Evolutionary conservation across 1,139 yeast genomes (phyloP).

Genomic region (Wickerhamomyces sp.): DNA sequence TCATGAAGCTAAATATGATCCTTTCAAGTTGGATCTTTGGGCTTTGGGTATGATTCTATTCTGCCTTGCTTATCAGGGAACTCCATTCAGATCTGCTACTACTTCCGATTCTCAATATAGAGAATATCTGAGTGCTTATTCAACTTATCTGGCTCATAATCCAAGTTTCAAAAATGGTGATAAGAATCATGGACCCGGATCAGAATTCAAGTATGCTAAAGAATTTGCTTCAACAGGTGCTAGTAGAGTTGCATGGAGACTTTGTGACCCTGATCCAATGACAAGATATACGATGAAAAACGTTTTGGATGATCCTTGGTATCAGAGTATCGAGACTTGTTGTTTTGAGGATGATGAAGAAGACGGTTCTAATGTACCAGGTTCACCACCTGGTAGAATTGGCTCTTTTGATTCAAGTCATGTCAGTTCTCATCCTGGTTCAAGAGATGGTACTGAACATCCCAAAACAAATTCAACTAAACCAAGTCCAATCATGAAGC

Average conservation of each 20-base stretch:
- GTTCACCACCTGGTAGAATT: constrained; percentile 3
- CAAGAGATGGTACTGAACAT: constrained; percentile 1
- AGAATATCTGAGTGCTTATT: constrained; percentile 51
- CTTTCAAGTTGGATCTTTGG: constrained; percentile 69
- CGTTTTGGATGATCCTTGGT: constrained; percentile 63
- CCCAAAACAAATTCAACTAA: constrained; percentile 5
- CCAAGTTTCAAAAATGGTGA: constrained; percentile 49
- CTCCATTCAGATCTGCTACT: constrained; percentile 55
- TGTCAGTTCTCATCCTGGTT: constrained; percentile 2
- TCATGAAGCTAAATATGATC: constrained; percentile 39
- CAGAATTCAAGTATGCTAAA: constrained; percentile 60
- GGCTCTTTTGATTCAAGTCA: constrained; percentile 10
- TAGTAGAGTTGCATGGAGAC: constrained; percentile 68
- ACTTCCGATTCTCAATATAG: constrained; percentile 48
- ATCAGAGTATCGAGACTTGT: constrained; percentile 55
- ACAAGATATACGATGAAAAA: constrained; percentile 51
- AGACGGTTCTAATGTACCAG: neutral
- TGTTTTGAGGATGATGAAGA: constrained; percentile 38
- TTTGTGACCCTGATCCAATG: constrained; percentile 57
- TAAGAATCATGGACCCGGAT: constrained; percentile 54
- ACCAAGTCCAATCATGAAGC: constrained; percentile 12
- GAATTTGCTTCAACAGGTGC: constrained; percentile 56
- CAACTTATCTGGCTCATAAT: constrained; percentile 42
- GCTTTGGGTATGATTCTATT: constrained; percentile 63
- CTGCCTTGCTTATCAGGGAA: constrained; percentile 51